These are phyloP conservation scores for Naematelia aurantialba DNA, from an alignment of 768 basidiomycete species.

Conservation along the genomic window DNA sequence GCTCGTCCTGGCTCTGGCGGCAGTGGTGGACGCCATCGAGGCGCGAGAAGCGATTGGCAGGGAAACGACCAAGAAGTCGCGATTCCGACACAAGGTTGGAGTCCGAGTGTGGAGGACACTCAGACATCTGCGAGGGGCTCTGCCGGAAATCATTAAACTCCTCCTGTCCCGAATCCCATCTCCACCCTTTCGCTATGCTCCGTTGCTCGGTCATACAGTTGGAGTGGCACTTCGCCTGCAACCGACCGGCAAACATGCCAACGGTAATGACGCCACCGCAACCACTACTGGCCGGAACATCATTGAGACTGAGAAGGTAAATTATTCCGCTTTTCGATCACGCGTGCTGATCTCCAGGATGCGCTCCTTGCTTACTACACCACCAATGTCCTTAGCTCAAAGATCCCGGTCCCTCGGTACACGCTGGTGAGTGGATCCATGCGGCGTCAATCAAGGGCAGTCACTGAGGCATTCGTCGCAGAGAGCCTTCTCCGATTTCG, in stretches of 20 bases:
- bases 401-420: constrained; percentile 61
- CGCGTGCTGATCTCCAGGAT: constrained; percentile 51
- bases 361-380: constrained; percentile 63
- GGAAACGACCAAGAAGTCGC: constrained; percentile 22
- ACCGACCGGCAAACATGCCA: constrained; percentile 50
- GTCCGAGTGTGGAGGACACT: constrained; percentile 35
- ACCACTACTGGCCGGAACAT: constrained; percentile 49
- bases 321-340: constrained; percentile 51
- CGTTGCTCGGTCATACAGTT: constrained; percentile 66
- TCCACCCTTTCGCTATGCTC: constrained; percentile 52
- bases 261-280: constrained; percentile 49
- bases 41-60: constrained; percentile 21
- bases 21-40: constrained; percentile 40
- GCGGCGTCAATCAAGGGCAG: constrained; percentile 45
- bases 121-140: constrained; percentile 25
- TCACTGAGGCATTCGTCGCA: constrained; percentile 40
- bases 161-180: constrained; percentile 59
- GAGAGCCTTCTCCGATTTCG: constrained; percentile 59
- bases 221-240: constrained; percentile 66
- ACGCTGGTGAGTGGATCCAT: constrained; percentile 51
- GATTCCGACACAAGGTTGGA: constrained; percentile 23
- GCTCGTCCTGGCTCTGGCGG: constrained; percentile 32
- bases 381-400: constrained; percentile 64
- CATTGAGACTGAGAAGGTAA: constrained; percentile 53
- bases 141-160: constrained; percentile 56